Evolutionary conservation across 129 eudicot genomes (phyloP), one percentile per base, ranked within the genome.

Genomic region (Pulicaria dysenterica): DNA sequence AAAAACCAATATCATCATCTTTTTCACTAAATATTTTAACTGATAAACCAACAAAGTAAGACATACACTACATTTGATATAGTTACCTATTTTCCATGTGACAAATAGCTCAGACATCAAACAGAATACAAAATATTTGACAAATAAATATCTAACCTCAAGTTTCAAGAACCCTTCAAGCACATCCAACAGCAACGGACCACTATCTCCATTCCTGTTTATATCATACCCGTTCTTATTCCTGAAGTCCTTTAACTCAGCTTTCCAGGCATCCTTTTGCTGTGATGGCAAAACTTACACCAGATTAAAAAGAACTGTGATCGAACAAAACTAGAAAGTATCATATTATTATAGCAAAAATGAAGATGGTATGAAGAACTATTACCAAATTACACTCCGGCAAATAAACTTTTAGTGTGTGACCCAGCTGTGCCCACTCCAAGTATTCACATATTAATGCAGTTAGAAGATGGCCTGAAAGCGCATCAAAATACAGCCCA

Each of bases 111-210:
- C 50, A 10, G 7, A 15, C 15, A 16, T 16, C 7, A 42, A 64
- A 64, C 64, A 17, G 43, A 42, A 43, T 4, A 8, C 14, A 9
- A 17, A 8, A 42, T 5, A 8, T 0, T 49, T 14, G 41, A 37
- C 47, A 59, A 14, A n/a, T 19, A 3, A 17, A 51, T 31, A 77
- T 55, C 81, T 60, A 10, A 92, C 96, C 98, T 90, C 96, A 48
- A 82, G 90, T 81, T 94, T 94, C 85, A 93, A 82, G 86, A 93
- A 93, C 56, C 98, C 98, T 77, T 87, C 98, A 77, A 94, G 96
- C 56, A 94, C 98, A 83, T 94, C 95, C 85, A 94, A 64, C 53
- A 94, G 91, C 83, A 94, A 80, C 13, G 98, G 98, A 31, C 92
- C 91, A 49, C 98, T 94, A 57, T 94, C 96, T 50, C 96, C 98